Evolutionary conservation across 2,329 filamentous ascomycete species (phyloP).

Genomic region (Clonostachys sp.): DNA sequence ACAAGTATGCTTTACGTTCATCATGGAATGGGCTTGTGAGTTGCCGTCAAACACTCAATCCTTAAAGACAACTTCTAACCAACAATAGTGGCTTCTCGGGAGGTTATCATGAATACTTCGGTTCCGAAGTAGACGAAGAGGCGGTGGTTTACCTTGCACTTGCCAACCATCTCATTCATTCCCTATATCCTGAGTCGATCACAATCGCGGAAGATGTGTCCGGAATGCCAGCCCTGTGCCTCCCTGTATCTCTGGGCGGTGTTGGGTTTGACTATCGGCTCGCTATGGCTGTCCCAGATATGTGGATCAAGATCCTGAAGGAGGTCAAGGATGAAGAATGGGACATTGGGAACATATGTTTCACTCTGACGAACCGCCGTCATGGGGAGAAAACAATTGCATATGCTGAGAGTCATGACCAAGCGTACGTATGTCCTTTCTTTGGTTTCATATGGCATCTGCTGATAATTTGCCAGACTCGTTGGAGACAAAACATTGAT

Average conservation of each 20-base stretch:
- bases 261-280: conserved; percentile 96
- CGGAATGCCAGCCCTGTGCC: conserved; percentile 94
- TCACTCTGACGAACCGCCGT: conserved; percentile 85
- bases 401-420: conserved; percentile 95
- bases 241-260: conserved; percentile 80
- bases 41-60: conserved; percentile 5
- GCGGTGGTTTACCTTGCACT: conserved; percentile 93
- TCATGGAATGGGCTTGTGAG: conserved; percentile 94
- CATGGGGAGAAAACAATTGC: conserved; percentile 98
- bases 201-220: conserved; percentile 97
- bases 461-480: conserved; percentile 49
- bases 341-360: conserved; percentile 82
- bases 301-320: conserved; percentile 99
- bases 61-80: conserved; percentile 12
- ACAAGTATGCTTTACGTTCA: conserved; percentile 97
- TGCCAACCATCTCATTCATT: conserved; percentile 92
- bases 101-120: conserved; percentile 98
- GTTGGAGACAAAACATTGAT: conserved; percentile 96
- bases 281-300: conserved; percentile 95
- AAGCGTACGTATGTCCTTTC: conserved; percentile 66
- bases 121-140: conserved; percentile 82
- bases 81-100: conserved; percentile 81
- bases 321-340: conserved; percentile 87
- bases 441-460: conserved; percentile 4
- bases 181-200: conserved; percentile 81